Evolutionary conservation across 1,139 yeast genomes (phyloP).

Genomic region (Debaryomycetaceae sp.): DNA sequence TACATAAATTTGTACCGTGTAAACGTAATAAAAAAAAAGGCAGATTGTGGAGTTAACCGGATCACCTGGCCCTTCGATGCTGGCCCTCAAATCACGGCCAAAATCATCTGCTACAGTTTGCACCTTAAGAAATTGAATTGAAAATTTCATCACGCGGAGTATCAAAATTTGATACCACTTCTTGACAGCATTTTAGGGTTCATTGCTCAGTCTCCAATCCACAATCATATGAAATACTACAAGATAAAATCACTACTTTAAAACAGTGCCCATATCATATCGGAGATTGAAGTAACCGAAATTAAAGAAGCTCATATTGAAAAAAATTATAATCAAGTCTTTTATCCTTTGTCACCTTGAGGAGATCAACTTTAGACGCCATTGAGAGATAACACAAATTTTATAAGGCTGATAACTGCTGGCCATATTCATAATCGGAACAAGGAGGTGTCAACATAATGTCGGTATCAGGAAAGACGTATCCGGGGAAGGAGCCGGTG

Average conservation of each 20-base stretch:
- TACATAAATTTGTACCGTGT: no score
- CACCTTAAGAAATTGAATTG: neutral
- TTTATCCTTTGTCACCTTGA: neutral
- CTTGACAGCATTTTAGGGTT: neutral
- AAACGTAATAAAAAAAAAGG: no score
- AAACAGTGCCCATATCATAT: no score
- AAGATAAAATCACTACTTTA: no score
- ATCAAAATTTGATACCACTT: neutral
- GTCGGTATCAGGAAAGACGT: conserved; percentile 11
- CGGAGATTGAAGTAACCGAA: no score
- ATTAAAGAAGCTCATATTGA: no score
- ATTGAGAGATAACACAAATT: neutral
- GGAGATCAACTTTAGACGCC: neutral
- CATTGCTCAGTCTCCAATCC: no score
- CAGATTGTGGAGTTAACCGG: no score
- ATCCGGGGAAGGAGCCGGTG: conserved; percentile 4
- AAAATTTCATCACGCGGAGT: conserved; percentile 1
- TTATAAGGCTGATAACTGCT: neutral
- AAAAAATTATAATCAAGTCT: no score
- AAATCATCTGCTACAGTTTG: neutral
- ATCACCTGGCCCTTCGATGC: no score
- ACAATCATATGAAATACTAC: no score
- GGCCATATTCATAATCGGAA: neutral
- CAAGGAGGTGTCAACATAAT: neutral
- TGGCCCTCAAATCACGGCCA: no score